A percentile compares a stretch with the other conserved stretches of the same genome.
Conservation (phyloP, 306 rosid species). For the Dalbergia cochinchinensis region DNA sequence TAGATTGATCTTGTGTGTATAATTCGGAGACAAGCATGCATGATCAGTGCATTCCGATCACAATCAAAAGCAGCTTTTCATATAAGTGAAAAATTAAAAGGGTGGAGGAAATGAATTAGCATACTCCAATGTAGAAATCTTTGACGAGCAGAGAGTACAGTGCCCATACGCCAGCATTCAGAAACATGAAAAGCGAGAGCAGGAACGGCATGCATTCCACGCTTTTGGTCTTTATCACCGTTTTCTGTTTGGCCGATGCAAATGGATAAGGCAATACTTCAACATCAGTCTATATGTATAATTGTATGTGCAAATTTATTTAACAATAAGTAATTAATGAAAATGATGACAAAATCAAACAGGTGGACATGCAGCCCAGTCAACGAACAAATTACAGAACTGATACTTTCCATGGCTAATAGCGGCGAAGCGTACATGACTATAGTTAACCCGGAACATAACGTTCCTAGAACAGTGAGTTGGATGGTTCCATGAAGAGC, state of each 20-base stretch:
- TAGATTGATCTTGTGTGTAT: neutral
- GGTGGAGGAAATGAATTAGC: constrained; percentile 26
- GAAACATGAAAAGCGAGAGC: constrained; percentile 54
- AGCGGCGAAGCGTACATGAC: constrained; percentile 66
- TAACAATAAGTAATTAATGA: neutral
- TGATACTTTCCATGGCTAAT: constrained; percentile 51
- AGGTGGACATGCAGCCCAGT: too few species aligned
- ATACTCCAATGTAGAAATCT: constrained; percentile 59
- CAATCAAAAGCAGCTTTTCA: neutral
- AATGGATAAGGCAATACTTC: neutral
- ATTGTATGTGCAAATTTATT: neutral
- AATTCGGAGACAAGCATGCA: neutral
- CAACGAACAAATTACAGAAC: neutral
- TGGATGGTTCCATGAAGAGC: constrained; percentile 50
- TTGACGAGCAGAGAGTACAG: constrained; percentile 51
- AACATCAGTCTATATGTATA: neutral
- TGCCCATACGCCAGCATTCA: constrained; percentile 61
- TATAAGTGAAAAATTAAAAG: neutral
- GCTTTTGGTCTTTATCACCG: constrained; percentile 53
- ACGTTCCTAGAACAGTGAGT: constrained; percentile 55
- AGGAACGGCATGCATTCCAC: constrained; percentile 63
- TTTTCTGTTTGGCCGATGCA: constrained; percentile 32
- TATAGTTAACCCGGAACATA: constrained; percentile 52
- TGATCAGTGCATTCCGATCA: neutral
- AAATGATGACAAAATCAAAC: too few species aligned